Evolutionary conservation across 2,329 filamentous ascomycete species (phyloP).

Genomic region (Monosporascus sp.): DNA sequence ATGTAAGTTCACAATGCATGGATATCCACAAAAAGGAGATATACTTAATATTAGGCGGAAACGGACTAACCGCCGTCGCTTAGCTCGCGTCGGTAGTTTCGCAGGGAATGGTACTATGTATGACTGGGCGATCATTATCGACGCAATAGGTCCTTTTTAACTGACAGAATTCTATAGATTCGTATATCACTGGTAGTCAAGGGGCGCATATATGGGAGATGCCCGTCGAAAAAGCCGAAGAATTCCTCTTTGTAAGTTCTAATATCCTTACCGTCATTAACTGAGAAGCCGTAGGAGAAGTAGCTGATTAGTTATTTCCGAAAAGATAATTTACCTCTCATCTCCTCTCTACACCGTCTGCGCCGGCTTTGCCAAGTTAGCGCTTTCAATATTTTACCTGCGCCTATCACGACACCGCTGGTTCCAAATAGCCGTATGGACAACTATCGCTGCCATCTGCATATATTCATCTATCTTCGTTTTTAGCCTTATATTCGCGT

Average conservation of each 20-base stretch:
- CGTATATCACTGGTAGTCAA: not conserved
- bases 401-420: constrained; percentile 15
- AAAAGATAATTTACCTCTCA: constrained; percentile 3
- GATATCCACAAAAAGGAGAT: not conserved
- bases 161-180: not conserved
- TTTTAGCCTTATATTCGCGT: constrained; percentile 15
- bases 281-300: too few relatives aligned
- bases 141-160: not conserved
- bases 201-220: constrained; percentile 6
- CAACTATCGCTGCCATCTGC: constrained; percentile 11
- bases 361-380: constrained; percentile 20
- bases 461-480: not conserved
- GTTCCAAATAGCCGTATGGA: constrained; percentile 11
- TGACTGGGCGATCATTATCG: not conserved
- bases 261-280: not conserved
- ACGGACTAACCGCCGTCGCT: not conserved
- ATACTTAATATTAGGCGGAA: not conserved
- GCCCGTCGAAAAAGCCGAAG: not conserved
- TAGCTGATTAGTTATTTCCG: not conserved
- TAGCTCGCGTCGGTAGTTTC: not conserved
- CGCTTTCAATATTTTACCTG: constrained; percentile 19
- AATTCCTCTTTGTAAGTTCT: not conserved
- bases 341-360: constrained; percentile 12
- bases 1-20: not conserved
- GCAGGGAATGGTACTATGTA: not conserved